phyloP scores from a whole-genome alignment of 352 stramenopile species.

The Pythium diclinum region DNA sequence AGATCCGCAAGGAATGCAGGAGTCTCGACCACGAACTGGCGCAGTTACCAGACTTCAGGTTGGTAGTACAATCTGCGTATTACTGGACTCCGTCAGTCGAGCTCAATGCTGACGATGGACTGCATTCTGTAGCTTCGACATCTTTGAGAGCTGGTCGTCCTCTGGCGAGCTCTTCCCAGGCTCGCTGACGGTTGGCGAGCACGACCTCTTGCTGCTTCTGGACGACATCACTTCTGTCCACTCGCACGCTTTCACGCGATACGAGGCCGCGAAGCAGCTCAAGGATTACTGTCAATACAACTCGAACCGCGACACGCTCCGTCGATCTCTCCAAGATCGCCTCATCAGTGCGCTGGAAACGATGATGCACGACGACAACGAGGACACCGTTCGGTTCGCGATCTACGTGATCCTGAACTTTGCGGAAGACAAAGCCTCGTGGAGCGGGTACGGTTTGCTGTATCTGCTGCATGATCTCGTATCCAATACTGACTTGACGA shows the following conservation, averaged over 20 bases:
- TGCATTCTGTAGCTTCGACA: conserved; percentile 48
- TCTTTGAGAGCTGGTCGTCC: conserved; percentile 58
- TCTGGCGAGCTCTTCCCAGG: conserved; percentile 46
- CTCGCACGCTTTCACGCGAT: conserved; percentile 48
- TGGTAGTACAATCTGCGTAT: conserved; percentile 1
- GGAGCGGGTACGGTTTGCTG: conserved; percentile 19
- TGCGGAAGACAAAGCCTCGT: conserved; percentile 42
- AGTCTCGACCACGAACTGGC: conserved; percentile 61
- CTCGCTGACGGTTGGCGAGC: conserved; percentile 39
- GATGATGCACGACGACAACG: conserved; percentile 68
- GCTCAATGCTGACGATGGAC: conserved; percentile 18
- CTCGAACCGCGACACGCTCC: conserved; percentile 46
- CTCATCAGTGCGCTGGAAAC: conserved; percentile 49
- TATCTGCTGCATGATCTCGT: neutral
- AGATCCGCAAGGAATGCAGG: conserved; percentile 56
- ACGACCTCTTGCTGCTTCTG: conserved; percentile 56
- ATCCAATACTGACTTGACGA: conserved; percentile 2
- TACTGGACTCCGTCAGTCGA: no score
- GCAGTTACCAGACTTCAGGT: conserved; percentile 64
- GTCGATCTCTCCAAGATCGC: conserved; percentile 36
- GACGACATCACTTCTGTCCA: conserved; percentile 53
- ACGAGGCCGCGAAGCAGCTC: conserved; percentile 66
- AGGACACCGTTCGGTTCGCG: conserved; percentile 73
- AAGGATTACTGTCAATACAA: conserved; percentile 68
- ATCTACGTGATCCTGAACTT: conserved; percentile 76